Evolutionary conservation across 2,329 filamentous ascomycete genomes (phyloP), one percentile per base, ranked within the genome.

Genomic region (Biscogniauxia sp.): DNA sequence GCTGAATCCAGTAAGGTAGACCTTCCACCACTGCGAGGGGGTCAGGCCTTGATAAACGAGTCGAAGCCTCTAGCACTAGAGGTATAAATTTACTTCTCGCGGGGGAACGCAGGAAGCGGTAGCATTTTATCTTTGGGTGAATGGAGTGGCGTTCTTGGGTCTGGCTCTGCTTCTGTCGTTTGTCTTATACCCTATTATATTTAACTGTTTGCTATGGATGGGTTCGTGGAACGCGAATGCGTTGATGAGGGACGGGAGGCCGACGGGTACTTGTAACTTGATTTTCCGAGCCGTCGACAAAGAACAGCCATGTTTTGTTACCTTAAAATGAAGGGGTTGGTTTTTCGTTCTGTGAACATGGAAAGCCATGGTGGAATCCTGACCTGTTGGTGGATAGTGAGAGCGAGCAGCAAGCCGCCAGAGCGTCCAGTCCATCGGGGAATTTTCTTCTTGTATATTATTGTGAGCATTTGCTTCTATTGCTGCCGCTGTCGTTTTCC

Each of bases 21-120:
- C 20, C 65, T 79, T n/a, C 77, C 81, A 62, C 76, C 77, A 3
- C 66, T 79, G 25, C 73, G 74, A 57, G 74, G 75, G 61, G 76
- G 73, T 51, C 74, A 76, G n/a, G 45, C 68, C 5, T 49, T 61
- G 15, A 56, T 57, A 25, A 65, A 59, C 28, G 70, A 70, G 61
- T 60, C 66, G 37, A 69, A 68, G 41, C 61, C 67, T 56, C 63
- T 70, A 56, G 60, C 63, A 54, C 65, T 68, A 57, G 69, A 70
- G 65, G 70, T 61, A 28, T 73, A 68, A 68, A 26, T 9, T n/a
- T 63, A 66, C 61, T 56, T 59, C 63, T 64, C 60, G 62, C 61
- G 60, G 57, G 64, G 61, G 63, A 64, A 70, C 66, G 68, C 63
- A 66, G 59, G 65, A 68, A 63, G 69, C 69, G 72, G 64, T 66